Conservation (phyloP, 2,329 filamentous ascomycete genomes). For the Trichoderma guizhouense region DNA sequence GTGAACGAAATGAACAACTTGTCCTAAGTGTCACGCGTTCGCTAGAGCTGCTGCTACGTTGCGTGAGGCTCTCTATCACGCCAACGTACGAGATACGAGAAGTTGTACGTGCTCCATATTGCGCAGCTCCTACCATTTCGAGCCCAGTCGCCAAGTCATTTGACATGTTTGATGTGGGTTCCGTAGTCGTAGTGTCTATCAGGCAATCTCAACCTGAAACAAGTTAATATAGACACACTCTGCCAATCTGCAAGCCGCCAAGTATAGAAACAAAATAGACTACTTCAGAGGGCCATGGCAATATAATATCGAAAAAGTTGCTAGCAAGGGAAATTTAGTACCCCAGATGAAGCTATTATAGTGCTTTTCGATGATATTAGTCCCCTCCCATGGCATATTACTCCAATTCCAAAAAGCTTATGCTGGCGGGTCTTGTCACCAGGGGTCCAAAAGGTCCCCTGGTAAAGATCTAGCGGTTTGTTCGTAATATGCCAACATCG, state of each 20-base stretch:
- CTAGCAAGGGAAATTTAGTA: not conserved
- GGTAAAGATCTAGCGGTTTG: not conserved
- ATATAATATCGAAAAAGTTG: not conserved
- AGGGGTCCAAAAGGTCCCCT: not conserved
- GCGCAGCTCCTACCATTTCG: not conserved
- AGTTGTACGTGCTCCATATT: not conserved
- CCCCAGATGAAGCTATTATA: not conserved
- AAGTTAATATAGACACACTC: not conserved
- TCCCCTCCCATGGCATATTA: not conserved
- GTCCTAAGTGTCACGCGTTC: too few species aligned
- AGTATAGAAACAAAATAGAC: not conserved
- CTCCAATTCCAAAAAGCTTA: not conserved
- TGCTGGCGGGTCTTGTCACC: not conserved
- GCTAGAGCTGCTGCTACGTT: not conserved
- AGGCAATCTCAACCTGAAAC: not conserved
- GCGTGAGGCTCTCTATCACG: not conserved
- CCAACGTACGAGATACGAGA: not conserved
- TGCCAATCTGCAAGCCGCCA: not conserved
- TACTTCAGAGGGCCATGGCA: not conserved
- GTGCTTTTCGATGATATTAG: not conserved
- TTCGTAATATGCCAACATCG: not conserved
- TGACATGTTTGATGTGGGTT: not conserved
- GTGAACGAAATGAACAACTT: not conserved
- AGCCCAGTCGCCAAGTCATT: not conserved
- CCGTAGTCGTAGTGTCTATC: not conserved